Conservation (phyloP, 129 eudicot genomes). For the Tagetes erecta region DNA sequence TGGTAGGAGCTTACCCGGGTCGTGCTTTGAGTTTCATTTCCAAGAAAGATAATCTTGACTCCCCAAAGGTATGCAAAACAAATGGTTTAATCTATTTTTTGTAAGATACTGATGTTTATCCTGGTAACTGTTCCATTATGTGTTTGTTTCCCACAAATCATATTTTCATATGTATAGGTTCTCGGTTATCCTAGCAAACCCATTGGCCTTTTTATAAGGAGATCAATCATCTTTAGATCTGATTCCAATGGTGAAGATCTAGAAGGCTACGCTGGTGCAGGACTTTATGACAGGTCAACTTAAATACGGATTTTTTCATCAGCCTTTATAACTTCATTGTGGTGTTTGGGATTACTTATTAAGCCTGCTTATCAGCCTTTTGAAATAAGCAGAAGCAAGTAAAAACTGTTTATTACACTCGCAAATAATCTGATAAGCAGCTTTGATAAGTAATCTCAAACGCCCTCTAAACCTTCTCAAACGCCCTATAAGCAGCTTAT, state of each 20-base stretch:
- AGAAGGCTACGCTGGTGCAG: constrained; percentile 99
- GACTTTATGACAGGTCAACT: constrained; percentile 92
- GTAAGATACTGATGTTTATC: not conserved
- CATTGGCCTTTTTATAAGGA: constrained; percentile 79
- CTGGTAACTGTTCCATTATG: not conserved
- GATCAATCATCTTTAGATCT: constrained; percentile 91
- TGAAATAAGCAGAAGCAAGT: not conserved
- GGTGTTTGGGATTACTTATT: not conserved
- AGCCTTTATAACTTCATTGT: not conserved
- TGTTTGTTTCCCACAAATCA: constrained; percentile 2
- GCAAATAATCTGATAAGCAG: not conserved
- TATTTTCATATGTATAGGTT: constrained; percentile 50
- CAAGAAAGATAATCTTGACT: constrained; percentile 73
- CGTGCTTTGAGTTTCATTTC: constrained; percentile 82
- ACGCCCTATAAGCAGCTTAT: too few relatives aligned
- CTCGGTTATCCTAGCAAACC: constrained; percentile 99
- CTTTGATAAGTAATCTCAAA: not conserved
- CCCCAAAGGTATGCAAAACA: constrained; percentile 58
- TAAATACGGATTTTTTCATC: not conserved
- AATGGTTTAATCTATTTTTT: not conserved
- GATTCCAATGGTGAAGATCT: constrained; percentile 99
- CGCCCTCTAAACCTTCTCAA: not conserved
- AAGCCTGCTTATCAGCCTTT: not conserved
- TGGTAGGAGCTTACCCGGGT: constrained; percentile 85
- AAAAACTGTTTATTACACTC: not conserved